Evolutionary conservation across 768 basidiomycete species (phyloP).

Genomic region (Suillus fuscotomentosus): DNA sequence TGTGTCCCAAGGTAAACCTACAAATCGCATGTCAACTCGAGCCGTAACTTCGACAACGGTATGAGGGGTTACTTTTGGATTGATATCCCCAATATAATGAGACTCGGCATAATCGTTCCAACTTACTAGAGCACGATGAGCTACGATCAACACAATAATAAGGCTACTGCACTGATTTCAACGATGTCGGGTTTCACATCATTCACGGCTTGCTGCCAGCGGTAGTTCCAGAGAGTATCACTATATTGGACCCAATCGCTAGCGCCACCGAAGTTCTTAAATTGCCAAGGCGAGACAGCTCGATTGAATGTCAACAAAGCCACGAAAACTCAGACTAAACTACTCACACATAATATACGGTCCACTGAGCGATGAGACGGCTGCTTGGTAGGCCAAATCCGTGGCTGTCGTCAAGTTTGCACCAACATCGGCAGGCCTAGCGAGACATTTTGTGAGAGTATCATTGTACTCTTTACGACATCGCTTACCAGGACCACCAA

Average conservation of each 20-base stretch:
- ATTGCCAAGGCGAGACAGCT: slow-evolving; percentile 25
- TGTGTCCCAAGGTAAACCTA: slow-evolving; percentile 15
- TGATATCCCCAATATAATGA: slow-evolving; percentile 39
- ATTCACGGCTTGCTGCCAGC: slow-evolving; percentile 25
- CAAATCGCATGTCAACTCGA: background rate
- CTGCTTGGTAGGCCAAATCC: slow-evolving; percentile 26
- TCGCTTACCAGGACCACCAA: slow-evolving; percentile 32
- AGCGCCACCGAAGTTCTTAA: slow-evolving; percentile 16
- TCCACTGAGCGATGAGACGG: slow-evolving; percentile 17
- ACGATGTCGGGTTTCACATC: slow-evolving; percentile 24
- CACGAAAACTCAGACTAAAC: background rate
- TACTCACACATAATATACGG: slow-evolving; percentile 30
- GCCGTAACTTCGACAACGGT: background rate
- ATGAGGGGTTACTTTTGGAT: slow-evolving; percentile 12
- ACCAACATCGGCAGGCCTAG: slow-evolving; percentile 21
- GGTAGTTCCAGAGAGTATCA: slow-evolving; percentile 27
- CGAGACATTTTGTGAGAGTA: slow-evolving; percentile 2
- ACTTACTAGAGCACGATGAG: slow-evolving; percentile 16
- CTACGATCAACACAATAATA: background rate
- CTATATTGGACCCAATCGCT: slow-evolving; percentile 22
- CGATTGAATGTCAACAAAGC: background rate
- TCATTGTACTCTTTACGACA: background rate
- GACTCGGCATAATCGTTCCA: slow-evolving; percentile 22
- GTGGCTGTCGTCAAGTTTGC: slow-evolving; percentile 22
- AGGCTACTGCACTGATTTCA: slow-evolving; percentile 19